These are phyloP conservation scores for Tolypocladium paradoxum DNA, from an alignment of 2,329 filamentous ascomycete genomes.

Conservation along the genomic window DNA sequence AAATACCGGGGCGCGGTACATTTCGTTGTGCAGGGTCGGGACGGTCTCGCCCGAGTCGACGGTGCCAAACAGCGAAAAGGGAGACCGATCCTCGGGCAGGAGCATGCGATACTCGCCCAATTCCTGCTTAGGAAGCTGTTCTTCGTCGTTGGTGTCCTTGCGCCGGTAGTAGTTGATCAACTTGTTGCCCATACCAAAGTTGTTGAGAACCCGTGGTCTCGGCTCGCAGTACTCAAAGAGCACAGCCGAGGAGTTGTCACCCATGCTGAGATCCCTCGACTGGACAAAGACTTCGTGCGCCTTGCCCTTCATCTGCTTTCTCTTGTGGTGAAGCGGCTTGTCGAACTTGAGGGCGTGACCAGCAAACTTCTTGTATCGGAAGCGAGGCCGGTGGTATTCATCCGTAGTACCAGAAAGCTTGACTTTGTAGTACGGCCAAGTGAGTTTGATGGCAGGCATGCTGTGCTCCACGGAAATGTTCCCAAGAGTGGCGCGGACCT, in stretches of 20 bases:
- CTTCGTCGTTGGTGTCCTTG: constrained; percentile 61
- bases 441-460: constrained; percentile 78
- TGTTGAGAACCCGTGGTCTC: constrained; percentile 80
- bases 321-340: constrained; percentile 63
- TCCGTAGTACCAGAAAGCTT: constrained; percentile 64
- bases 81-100: constrained; percentile 87
- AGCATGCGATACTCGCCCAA: constrained; percentile 84
- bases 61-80: constrained; percentile 89
- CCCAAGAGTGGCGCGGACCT: constrained; percentile 83
- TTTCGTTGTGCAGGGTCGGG: constrained; percentile 84
- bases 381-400: constrained; percentile 72
- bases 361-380: constrained; percentile 59
- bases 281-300: constrained; percentile 68
- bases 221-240: constrained; percentile 96
- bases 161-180: constrained; percentile 96
- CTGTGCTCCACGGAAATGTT: constrained; percentile 92
- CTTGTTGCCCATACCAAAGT: constrained; percentile 94
- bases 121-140: constrained; percentile 65
- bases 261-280: constrained; percentile 74
- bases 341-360: constrained; percentile 62
- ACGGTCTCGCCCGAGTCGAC: constrained; percentile 86
- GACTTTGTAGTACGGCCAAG: constrained; percentile 94
- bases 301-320: constrained; percentile 73
- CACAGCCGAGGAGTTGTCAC: constrained; percentile 78
- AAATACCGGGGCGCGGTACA: constrained; percentile 92